phyloP scores from a whole-genome alignment of 2,329 filamentous ascomycete genomes.

The Colletotrichum trifolii region DNA sequence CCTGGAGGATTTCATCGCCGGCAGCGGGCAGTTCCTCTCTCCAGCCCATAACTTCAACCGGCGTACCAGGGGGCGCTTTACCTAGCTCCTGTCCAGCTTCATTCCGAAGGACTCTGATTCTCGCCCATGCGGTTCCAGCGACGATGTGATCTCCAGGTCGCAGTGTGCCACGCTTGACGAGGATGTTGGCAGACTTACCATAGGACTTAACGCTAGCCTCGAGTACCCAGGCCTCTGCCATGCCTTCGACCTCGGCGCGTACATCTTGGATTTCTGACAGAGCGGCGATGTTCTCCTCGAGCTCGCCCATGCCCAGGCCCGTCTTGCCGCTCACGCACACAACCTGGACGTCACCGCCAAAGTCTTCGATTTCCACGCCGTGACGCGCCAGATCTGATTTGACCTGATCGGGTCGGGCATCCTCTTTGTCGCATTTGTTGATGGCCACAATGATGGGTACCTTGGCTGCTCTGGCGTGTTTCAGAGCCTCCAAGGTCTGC shows the following conservation, averaged over 20 bases:
- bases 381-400: constrained; percentile 87
- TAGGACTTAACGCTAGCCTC: constrained; percentile 89
- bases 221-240: constrained; percentile 92
- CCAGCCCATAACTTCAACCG: constrained; percentile 97
- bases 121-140: constrained; percentile 88
- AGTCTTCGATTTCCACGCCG: constrained; percentile 93
- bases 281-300: constrained; percentile 90
- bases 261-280: constrained; percentile 92
- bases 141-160: constrained; percentile 84
- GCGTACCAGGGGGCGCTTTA: constrained; percentile 86
- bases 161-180: constrained; percentile 89
- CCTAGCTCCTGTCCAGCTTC: constrained; percentile 80
- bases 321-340: constrained; percentile 94
- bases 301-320: constrained; percentile 87
- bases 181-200: constrained; percentile 87
- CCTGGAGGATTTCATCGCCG: constrained; percentile 89
- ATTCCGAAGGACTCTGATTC: constrained; percentile 85
- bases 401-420: constrained; percentile 82
- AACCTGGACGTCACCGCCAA: constrained; percentile 92
- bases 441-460: constrained; percentile 98
- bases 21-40: constrained; percentile 82
- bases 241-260: constrained; percentile 79
- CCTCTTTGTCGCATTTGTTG: constrained; percentile 94
- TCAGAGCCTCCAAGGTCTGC: constrained; percentile 95
- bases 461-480: constrained; percentile 86